Evolutionary conservation across 2,329 filamentous ascomycete genomes (phyloP).

Genomic region (Sporothrix schenckii): DNA sequence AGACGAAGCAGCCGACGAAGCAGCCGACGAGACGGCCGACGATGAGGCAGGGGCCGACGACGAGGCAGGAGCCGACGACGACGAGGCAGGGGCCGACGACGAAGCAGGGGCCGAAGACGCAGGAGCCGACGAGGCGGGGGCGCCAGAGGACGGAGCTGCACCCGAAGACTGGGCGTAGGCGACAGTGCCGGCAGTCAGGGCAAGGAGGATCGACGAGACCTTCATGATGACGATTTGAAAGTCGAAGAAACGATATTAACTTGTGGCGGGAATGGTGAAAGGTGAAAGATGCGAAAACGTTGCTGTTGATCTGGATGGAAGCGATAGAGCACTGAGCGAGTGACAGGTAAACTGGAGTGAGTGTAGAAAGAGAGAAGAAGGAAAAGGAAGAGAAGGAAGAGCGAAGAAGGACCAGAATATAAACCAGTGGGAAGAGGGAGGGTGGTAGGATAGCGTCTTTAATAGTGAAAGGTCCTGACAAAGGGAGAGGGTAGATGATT

Average conservation of each 20-base stretch:
- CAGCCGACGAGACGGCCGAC: neutral
- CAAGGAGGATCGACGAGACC: constrained; percentile 29
- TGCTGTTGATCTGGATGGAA: neutral
- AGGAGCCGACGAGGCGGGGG: neutral
- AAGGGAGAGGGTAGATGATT: constrained; percentile 23
- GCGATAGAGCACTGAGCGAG: constrained; percentile 18
- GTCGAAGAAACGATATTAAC: neutral
- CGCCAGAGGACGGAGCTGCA: neutral
- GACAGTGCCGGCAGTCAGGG: constrained; percentile 24
- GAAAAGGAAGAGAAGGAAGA: neutral
- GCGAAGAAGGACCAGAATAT: constrained; percentile 1
- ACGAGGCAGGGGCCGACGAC: neutral
- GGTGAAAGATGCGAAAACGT: neutral
- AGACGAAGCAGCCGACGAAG: neutral
- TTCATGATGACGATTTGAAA: constrained; percentile 28
- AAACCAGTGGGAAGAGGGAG: neutral
- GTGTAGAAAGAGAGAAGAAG: neutral
- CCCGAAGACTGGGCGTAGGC: constrained; percentile 19
- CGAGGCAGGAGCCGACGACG: neutral
- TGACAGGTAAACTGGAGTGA: constrained; percentile 15
- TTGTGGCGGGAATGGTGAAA: constrained; percentile 14
- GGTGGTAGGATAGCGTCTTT: neutral
- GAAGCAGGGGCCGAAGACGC: neutral
- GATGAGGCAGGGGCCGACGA: neutral
- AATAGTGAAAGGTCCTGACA: constrained; percentile 22